Conservation (phyloP, 345 rosid species). For the Xanthoceras sorbifolium region DNA sequence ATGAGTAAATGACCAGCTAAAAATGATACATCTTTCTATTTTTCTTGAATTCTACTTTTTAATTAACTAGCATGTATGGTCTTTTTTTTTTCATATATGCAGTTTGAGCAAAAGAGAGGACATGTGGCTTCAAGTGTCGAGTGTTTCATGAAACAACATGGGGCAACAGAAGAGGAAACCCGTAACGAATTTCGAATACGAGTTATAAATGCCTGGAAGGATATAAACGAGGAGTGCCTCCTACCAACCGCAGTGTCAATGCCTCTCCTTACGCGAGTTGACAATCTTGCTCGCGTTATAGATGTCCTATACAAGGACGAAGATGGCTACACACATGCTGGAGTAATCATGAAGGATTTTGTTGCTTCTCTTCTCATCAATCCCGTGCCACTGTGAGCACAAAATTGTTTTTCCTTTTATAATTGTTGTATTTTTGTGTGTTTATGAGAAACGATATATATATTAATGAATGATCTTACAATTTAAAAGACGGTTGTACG, state of each 20-base stretch:
- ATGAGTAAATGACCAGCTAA: too few species aligned
- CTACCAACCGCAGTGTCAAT: conserved; percentile 15
- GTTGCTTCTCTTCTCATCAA: conserved; percentile 21
- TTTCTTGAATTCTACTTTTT: too few species aligned
- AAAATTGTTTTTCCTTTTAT: too few species aligned
- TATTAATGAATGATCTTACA: too few species aligned
- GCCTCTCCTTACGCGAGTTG: conserved; percentile 20
- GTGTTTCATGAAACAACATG: conserved; percentile 39
- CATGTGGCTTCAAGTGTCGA: conserved; percentile 35
- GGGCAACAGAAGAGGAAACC: conserved; percentile 22
- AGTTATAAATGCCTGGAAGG: conserved; percentile 37
- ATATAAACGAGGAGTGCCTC: conserved; percentile 34
- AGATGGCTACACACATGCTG: conserved; percentile 31
- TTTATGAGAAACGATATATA: too few species aligned
- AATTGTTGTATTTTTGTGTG: too few species aligned
- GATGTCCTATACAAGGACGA: conserved; percentile 30
- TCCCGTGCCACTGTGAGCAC: conserved; percentile 10
- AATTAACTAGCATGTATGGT: too few species aligned
- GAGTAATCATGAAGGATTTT: conserved; percentile 7
- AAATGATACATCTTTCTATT: too few species aligned
- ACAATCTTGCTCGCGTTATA: conserved; percentile 29
- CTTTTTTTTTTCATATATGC: too few species aligned
- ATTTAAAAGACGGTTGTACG: too few species aligned
- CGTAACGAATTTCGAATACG: conserved; percentile 2
- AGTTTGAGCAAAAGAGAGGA: conserved; percentile 27